phyloP scores from a whole-genome alignment of 768 basidiomycete species.

The Podaxis mareebaensis region DNA sequence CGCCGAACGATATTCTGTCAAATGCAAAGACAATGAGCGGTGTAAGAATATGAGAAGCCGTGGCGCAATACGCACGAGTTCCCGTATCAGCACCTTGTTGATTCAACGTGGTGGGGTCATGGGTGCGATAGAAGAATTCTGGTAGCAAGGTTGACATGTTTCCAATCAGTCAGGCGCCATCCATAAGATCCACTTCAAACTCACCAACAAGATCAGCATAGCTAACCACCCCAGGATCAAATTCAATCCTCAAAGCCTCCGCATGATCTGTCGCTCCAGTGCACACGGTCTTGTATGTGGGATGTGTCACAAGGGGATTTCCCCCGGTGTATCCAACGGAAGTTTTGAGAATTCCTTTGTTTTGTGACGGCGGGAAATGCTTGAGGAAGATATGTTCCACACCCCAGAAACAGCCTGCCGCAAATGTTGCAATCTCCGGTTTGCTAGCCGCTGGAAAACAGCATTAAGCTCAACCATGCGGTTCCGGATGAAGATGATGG shows the following conservation, averaged over 20 bases:
- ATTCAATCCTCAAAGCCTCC: slow-evolving; percentile 84
- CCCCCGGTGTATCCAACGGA: slow-evolving; percentile 84
- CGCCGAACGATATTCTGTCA: slow-evolving; percentile 85
- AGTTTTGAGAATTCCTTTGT: slow-evolving; percentile 75
- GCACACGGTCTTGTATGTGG: slow-evolving; percentile 78
- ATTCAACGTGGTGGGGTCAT: slow-evolving; percentile 87
- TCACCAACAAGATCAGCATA: slow-evolving; percentile 87
- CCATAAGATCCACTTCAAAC: slow-evolving; percentile 28
- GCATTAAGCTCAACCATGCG: slow-evolving; percentile 13
- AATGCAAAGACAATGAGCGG: background rate
- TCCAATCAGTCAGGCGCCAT: background rate
- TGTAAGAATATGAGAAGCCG: background rate
- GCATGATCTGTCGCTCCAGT: slow-evolving; percentile 83
- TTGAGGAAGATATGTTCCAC: slow-evolving; percentile 85
- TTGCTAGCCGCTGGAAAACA: slow-evolving; percentile 17
- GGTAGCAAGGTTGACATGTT: background rate
- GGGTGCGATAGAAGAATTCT: slow-evolving; percentile 95
- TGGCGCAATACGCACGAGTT: slow-evolving; percentile 55
- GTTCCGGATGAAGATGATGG: background rate
- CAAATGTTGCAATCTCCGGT: slow-evolving; percentile 45
- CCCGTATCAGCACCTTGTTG: slow-evolving; percentile 78
- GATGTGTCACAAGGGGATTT: slow-evolving; percentile 49
- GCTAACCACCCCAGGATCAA: slow-evolving; percentile 72
- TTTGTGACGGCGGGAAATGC: slow-evolving; percentile 67
- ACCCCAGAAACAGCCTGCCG: slow-evolving; percentile 83